These are phyloP conservation scores for Cudoniella acicularis DNA, from an alignment of 495 filamentous ascomycete genomes.

Conservation along the genomic window DNA sequence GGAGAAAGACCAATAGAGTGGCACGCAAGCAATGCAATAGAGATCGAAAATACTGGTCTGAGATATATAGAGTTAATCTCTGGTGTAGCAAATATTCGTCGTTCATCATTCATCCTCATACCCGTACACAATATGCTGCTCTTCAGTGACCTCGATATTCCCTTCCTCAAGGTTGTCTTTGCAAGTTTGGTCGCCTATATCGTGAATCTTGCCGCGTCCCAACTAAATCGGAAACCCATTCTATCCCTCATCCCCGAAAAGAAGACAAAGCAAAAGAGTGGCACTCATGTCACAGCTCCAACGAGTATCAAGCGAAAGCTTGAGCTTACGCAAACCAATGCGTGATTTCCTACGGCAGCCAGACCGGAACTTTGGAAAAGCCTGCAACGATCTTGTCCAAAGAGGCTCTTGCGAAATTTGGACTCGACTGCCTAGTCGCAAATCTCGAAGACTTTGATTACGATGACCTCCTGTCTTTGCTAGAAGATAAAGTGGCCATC, in stretches of 20 bases:
- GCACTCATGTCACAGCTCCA: constrained; percentile 34
- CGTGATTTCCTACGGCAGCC: constrained; percentile 93
- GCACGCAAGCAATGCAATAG: no score
- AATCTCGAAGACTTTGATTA: constrained; percentile 77
- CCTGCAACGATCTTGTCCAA: constrained; percentile 91
- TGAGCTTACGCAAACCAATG: constrained; percentile 93
- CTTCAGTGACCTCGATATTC: no score
- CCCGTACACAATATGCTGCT: no score
- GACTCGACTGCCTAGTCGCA: constrained; percentile 92
- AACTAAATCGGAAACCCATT: not conserved
- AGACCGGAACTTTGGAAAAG: constrained; percentile 95
- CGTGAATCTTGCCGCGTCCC: constrained; percentile 1
- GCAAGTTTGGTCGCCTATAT: constrained; percentile 2
- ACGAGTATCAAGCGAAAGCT: constrained; percentile 87
- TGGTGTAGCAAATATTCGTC: no score
- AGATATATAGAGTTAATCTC: no score
- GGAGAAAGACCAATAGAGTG: no score
- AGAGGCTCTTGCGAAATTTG: constrained; percentile 89
- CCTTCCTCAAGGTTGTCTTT: constrained; percentile 6
- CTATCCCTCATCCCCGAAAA: not conserved
- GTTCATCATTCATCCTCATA: no score
- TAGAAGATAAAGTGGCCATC: constrained; percentile 21
- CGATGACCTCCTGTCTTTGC: constrained; percentile 18
- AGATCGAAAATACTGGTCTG: no score
- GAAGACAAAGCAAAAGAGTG: not conserved